Evolutionary conservation across 495 filamentous ascomycete genomes (phyloP), one percentile per base, ranked within the genome.

Genomic region (Trichoderma orchidacearum): DNA sequence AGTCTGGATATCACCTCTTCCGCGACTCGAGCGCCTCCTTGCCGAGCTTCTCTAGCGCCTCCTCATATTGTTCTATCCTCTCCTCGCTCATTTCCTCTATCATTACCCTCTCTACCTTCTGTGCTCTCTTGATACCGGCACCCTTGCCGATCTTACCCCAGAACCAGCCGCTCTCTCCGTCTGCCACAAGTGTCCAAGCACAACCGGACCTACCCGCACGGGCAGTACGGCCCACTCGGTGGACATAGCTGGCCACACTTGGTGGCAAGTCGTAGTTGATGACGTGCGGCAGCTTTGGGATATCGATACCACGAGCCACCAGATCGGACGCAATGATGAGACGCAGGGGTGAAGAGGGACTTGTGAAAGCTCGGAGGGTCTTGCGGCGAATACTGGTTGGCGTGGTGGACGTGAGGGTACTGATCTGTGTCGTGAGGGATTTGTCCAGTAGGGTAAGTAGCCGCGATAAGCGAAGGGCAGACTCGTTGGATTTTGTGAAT

Each of bases 191-290:
- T 3, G 89, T 92, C 85, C 88, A 95, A 9, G 92, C 90, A 34
- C 79, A 75, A 0, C 93, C 93, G 6, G 71, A 66, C 41, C 81
- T 82, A 3, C 88, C 88, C 0, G 91, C 92, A 65, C 92, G 74
- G 9, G 92, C 92, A 0, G 93, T 96, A 56, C 93, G 81, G 9
- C 93, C 93, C 11, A 96, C 89, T 21, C 93, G 85, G 69, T 98
- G 93, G 12, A 97, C 85, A 61, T 97, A 98, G 17, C 82, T 85
- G 3, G 83, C 86, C 25, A 89, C 70, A 58, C 81, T 86, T 8
- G 80, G 78, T 0, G 93, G 94, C 31, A 97, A 74, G 65, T 97
- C 93, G 73, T 98, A 98, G 67, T 96, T 96, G 62, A 97, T 73
- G 11, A 97, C 89, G 60, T 95, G 86, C 25, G 82, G 82, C 25